A percentile compares a stretch with the other conserved stretches of the same genome.
These are phyloP conservation scores for Spathaspora jeffriesii DNA, from an alignment of 1,139 yeast species.

Conservation along the genomic window DNA sequence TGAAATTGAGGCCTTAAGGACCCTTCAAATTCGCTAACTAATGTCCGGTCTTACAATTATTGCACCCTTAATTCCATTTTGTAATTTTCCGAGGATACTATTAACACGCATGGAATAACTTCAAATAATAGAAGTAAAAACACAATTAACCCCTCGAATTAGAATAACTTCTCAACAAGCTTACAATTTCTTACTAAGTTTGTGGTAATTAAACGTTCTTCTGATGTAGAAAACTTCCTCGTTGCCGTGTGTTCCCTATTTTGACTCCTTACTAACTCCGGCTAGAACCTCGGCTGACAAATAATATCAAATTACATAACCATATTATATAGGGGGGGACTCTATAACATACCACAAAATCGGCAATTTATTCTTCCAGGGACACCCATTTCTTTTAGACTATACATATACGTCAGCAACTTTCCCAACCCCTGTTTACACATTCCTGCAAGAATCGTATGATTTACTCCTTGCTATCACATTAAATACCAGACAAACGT, in stretches of 20 bases:
- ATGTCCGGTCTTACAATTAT: too few species aligned
- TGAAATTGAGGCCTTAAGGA: too few species aligned
- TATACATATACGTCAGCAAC: neutral
- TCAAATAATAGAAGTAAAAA: neutral
- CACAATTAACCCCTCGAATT: neutral
- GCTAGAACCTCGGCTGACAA: neutral
- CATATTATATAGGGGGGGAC: neutral
- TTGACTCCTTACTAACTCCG: neutral
- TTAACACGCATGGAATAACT: neutral
- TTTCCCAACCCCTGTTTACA: neutral
- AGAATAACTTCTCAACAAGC: neutral
- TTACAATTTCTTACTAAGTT: neutral
- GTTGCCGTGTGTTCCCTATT: neutral
- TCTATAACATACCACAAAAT: neutral
- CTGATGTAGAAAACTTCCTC: neutral
- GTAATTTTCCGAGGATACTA: neutral
- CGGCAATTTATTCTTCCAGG: neutral
- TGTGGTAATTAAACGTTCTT: neutral
- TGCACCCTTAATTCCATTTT: too few species aligned
- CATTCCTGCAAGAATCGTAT: slow-evolving; percentile 1
- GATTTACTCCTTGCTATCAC: too few species aligned
- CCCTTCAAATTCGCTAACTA: too few species aligned
- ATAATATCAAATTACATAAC: neutral
- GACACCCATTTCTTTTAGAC: neutral
- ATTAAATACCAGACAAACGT: neutral